These are phyloP conservation scores for Neocatenulostroma microsporum DNA, from an alignment of 2,329 filamentous ascomycete species.

Conservation along the genomic window DNA sequence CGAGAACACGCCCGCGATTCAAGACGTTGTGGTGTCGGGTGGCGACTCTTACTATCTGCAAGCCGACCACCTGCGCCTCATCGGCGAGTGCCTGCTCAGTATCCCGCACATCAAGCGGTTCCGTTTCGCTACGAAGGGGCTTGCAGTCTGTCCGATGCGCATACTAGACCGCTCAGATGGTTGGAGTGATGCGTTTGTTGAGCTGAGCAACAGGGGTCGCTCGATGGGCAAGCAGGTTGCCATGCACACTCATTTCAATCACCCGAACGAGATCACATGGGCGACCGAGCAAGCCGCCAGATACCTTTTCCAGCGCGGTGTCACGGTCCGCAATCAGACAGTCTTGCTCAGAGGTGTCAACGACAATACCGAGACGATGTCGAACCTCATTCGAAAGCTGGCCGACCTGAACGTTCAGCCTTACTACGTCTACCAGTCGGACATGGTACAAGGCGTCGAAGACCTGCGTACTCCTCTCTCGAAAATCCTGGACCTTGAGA, in stretches of 20 bases:
- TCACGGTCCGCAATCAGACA: conserved; percentile 54
- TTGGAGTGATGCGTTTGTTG: conserved; percentile 49
- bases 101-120: conserved; percentile 54
- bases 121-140: conserved; percentile 55
- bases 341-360: conserved; percentile 55
- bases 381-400: conserved; percentile 45
- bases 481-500: conserved; percentile 52
- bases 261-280: conserved; percentile 56
- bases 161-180: conserved; percentile 46
- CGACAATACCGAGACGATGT: conserved; percentile 48
- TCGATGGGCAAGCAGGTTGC: conserved; percentile 52
- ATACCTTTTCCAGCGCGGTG: conserved; percentile 43
- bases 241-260: conserved; percentile 59
- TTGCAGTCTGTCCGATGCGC: conserved; percentile 52
- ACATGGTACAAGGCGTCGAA: conserved; percentile 55
- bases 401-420: conserved; percentile 52
- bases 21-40: conserved; percentile 56
- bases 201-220: conserved; percentile 45
- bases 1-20: conserved; percentile 40
- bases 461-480: conserved; percentile 55
- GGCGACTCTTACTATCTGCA: conserved; percentile 54
- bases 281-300: conserved; percentile 47
- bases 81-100: conserved; percentile 49
- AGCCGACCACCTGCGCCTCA: conserved; percentile 45
- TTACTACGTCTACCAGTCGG: conserved; percentile 60